Evolutionary conservation across 1,284 basidiomycete species (phyloP), one percentile per base, ranked within the genome.

Genomic region (Tremellales sp.): DNA sequence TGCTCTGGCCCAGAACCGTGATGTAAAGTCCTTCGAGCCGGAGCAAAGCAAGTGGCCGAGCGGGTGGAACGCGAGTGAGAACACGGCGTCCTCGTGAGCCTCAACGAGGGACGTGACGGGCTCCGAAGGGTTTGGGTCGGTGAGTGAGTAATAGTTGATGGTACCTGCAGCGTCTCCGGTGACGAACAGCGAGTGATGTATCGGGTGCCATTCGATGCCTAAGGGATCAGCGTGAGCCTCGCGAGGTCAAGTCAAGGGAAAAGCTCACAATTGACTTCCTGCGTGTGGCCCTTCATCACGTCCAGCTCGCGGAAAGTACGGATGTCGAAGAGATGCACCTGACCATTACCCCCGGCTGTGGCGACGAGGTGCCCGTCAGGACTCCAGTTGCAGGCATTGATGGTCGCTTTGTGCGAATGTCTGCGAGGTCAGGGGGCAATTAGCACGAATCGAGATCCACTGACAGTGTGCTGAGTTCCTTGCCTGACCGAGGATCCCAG

Each of bases 81-180:
- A 97, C 53, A 98, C 88, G 73, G 94, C 96, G 40, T 87, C 89
- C 76, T 98, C 94, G 79, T 98, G 96, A 15, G 96, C 94, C 64
- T 88, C 85, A 15, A 87, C 84, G 58, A 97, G 83, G 3, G 82
- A 84, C 6, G 89, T 87, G 46, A 90, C 83, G 0, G 94, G 87
- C 43, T 67, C 57, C 5, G 64, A 61, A 0, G 73, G 60, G 44
- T 65, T 57, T 22, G 78, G 71, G 5, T 73, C 68, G 45, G 71
- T 66, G 53, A 97, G 80, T 57, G 90, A 88, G 91, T 92, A 97
- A 77, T 96, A 89, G 12, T 92, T 78, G 66, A 98, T 85, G 13
- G 89, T 79, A 39, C 94, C 94, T 72, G 94, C 90, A 12, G 89
- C 89, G 37, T 93, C 94, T 41, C 96, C 96, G 0, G 90, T 90